These are phyloP conservation scores for Cutaneotrichosporon sp. DNA, from an alignment of 1,284 basidiomycete genomes.

Conservation along the genomic window DNA sequence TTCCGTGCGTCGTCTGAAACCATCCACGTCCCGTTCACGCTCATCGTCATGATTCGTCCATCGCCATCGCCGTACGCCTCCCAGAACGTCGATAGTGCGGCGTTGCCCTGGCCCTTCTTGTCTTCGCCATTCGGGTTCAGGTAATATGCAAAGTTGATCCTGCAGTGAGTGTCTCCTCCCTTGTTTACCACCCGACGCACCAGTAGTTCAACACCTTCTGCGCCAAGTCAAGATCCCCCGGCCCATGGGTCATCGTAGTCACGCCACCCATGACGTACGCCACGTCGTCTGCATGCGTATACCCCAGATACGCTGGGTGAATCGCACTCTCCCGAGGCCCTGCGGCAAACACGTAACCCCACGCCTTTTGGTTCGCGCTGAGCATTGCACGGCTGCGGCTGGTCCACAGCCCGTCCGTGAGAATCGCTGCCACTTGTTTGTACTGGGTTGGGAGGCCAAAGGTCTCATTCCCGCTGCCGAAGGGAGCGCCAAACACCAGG, in stretches of 20 bases:
- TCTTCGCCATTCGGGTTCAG: conserved; percentile 9
- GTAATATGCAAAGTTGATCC: conserved; percentile 50
- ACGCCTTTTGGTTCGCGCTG: conserved; percentile 33
- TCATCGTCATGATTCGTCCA: background rate
- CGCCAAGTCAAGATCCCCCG: conserved; percentile 28
- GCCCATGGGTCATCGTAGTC: conserved; percentile 26
- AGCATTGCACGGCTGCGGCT: conserved; percentile 36
- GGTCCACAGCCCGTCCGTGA: conserved; percentile 38
- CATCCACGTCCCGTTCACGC: conserved; percentile 1
- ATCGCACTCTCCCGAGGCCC: background rate
- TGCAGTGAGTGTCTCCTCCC: no score
- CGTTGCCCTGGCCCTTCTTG: background rate
- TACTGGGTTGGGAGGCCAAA: conserved; percentile 34
- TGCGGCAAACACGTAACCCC: conserved; percentile 31
- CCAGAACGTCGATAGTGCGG: conserved; percentile 1
- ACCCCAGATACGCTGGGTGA: background rate
- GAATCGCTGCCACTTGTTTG: conserved; percentile 36
- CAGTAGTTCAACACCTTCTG: conserved; percentile 42
- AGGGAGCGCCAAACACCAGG: conserved; percentile 26
- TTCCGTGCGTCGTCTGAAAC: background rate
- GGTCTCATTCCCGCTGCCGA: conserved; percentile 46
- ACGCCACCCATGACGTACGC: conserved; percentile 32
- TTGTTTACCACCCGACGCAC: no score
- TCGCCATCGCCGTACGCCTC: background rate
- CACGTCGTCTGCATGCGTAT: conserved; percentile 33